Base-by-base conservation (phyloP, 2,329 filamentous ascomycete genomes). In the Pseudogymnoascus sp. region DNA sequence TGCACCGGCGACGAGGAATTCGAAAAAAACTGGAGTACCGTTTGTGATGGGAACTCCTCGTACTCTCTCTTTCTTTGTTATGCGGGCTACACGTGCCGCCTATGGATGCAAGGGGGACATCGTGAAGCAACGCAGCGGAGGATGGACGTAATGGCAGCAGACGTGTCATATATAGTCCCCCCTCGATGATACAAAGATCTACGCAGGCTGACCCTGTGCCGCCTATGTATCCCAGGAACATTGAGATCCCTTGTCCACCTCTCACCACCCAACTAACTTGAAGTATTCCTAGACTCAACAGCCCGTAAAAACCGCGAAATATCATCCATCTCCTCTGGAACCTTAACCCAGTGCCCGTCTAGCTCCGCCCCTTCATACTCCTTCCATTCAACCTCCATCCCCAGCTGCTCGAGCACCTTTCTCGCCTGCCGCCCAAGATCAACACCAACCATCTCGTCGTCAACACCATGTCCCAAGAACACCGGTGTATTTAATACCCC, bases 271-370 rank as follows among this genome's bases (percentile, higher is more conserved):
- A 8, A 17, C n/a, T 26, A n/a, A 31, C 6, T 6, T 6, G 8
- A 15, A 8, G 1, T 11, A 26, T 11, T 31, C 8, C 8, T 53
- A 2, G 47, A 28, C n/a, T 31, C 23, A 28, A 28, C 17, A 15
- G 57, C 64, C 38, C 65, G 61, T 26, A 74, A 63, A 57, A 78
- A 79, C 0, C 67, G 47, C 8, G 75, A 66, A 60, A 81, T 76
- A 68, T 82, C 78, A 66, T 82, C 76, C 64, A 80, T 76, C 66
- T 80, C 77, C 38, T 81, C 77, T 0, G 78, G 78, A 10, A 79
- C 71, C 65, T 76, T 79, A 65, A 80, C 79, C 78, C 80, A 81
- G 64, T 82, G 79, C 0, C 78, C 79, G 23, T 75, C 70, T 9
- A 60, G 17, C 1, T 60, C 57, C 21, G 57, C 57, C 1, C 57